Evolutionary conservation across 2,329 filamentous ascomycete species (phyloP).

Genomic region (Diaporthe eres): DNA sequence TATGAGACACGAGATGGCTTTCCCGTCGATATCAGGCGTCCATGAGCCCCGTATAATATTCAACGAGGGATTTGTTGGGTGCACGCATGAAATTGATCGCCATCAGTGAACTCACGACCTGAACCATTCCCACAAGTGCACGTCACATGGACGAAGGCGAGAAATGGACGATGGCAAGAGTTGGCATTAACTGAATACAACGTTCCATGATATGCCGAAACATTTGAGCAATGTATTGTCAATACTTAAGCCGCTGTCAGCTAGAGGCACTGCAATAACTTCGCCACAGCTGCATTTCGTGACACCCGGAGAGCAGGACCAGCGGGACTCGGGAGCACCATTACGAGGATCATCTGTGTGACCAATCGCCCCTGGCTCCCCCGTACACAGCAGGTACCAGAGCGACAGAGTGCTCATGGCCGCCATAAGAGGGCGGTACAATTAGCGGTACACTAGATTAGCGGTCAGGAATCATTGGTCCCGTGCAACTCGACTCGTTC

Average conservation of each 20-base stretch:
- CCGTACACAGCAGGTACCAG: neutral
- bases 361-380: neutral
- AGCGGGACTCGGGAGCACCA: neutral
- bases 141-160: too few species aligned
- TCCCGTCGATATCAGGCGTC: neutral
- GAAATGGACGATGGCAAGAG: neutral
- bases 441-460: slow-evolving; percentile 2
- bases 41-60: neutral
- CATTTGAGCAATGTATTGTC: slow-evolving; percentile 15
- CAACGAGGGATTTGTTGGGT: neutral
- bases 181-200: neutral
- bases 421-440: neutral
- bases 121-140: neutral
- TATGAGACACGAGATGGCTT: neutral
- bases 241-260: slow-evolving; percentile 16
- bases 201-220: slow-evolving; percentile 16
- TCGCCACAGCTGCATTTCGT: slow-evolving; percentile 24
- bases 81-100: neutral
- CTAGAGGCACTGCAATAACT: neutral
- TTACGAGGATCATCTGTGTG: neutral
- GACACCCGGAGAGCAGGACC: neutral
- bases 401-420: neutral
- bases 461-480: slow-evolving; percentile 19
- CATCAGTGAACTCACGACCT: too few species aligned
- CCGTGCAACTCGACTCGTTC: neutral